phyloP scores from a whole-genome alignment of 2,329 filamentous ascomycete genomes.

The Didymella pinodella region DNA sequence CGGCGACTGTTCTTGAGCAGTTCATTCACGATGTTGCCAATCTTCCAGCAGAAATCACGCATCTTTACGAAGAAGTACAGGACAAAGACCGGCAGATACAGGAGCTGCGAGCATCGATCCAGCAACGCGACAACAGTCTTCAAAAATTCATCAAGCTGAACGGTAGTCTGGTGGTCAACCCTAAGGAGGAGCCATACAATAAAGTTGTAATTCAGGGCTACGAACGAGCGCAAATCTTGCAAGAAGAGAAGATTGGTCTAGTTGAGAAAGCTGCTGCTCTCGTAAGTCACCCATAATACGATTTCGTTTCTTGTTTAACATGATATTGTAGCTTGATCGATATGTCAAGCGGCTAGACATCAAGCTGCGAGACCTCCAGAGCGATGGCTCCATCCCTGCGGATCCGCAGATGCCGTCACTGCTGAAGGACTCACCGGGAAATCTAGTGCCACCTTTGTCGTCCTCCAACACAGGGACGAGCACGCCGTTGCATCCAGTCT shows the following conservation, averaged over 20 bases:
- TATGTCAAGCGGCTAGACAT: conserved; percentile 70
- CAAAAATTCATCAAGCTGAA: conserved; percentile 84
- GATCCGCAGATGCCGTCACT: conserved; percentile 68
- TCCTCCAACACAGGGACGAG: conserved; percentile 55
- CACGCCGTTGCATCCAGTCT: conserved; percentile 63
- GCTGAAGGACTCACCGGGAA: conserved; percentile 58
- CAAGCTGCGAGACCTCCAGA: conserved; percentile 66
- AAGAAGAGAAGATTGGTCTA: conserved; percentile 77
- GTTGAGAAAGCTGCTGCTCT: conserved; percentile 69
- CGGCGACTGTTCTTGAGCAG: conserved; percentile 77
- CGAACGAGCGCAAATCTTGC: conserved; percentile 71
- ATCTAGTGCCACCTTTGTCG: conserved; percentile 59
- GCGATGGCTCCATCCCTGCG: conserved; percentile 65
- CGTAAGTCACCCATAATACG: conserved; percentile 54
- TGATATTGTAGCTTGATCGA: conserved; percentile 59
- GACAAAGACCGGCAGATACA: conserved; percentile 78
- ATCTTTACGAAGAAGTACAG: conserved; percentile 82
- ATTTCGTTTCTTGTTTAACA: conserved; percentile 20
- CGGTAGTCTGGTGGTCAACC: conserved; percentile 75
- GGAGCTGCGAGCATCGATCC: conserved; percentile 73
- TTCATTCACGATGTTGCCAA: conserved; percentile 81
- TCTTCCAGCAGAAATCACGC: conserved; percentile 80
- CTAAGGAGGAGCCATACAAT: conserved; percentile 74
- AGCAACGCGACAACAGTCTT: conserved; percentile 75
- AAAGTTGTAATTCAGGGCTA: conserved; percentile 73